Conservation (phyloP, 163 green algal species). For the Prototheca cutis region DNA sequence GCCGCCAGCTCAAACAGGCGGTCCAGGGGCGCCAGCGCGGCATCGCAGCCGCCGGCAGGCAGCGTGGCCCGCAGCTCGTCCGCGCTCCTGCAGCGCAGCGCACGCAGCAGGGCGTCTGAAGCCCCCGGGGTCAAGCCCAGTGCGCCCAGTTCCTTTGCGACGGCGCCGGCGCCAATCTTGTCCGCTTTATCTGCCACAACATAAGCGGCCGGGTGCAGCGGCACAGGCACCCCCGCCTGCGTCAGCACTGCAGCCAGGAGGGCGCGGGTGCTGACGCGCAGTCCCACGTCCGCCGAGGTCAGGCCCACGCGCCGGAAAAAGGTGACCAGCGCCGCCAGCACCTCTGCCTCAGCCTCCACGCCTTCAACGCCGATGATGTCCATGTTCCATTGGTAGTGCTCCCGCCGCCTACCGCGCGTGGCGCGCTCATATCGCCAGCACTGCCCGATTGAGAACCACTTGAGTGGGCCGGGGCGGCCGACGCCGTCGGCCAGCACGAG, state of each 20-base stretch:
- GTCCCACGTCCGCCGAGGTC: slow-evolving; percentile 64
- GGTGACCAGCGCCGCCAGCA: slow-evolving; percentile 75
- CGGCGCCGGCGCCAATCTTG: slow-evolving; percentile 76
- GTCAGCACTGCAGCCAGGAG: slow-evolving; percentile 61
- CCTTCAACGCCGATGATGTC: slow-evolving; percentile 83
- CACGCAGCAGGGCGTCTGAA: slow-evolving; percentile 54
- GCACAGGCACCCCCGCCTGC: slow-evolving; percentile 40
- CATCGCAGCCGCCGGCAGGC: slow-evolving; percentile 57
- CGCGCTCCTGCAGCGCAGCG: slow-evolving; percentile 42
- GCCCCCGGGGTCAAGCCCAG: slow-evolving; percentile 45
- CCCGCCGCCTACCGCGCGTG: slow-evolving; percentile 67
- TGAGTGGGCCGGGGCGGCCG: slow-evolving; percentile 58
- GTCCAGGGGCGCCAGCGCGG: slow-evolving; percentile 67
- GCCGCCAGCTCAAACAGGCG: slow-evolving; percentile 74
- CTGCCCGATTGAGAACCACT: slow-evolving; percentile 89
- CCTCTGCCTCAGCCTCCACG: slow-evolving; percentile 81
- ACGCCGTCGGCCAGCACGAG: slow-evolving; percentile 69
- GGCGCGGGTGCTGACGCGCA: slow-evolving; percentile 73
- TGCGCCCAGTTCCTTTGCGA: slow-evolving; percentile 57
- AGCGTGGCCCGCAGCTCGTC: slow-evolving; percentile 49
- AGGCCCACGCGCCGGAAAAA: slow-evolving; percentile 82
- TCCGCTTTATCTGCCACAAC: slow-evolving; percentile 94
- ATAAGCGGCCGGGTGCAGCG: slow-evolving; percentile 59
- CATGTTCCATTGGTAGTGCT: slow-evolving; percentile 99
- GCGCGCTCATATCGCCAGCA: slow-evolving; percentile 86